Evolutionary conservation across 2,329 filamentous ascomycete genomes (phyloP).

Genomic region (Coniochaeta hoffmannii): DNA sequence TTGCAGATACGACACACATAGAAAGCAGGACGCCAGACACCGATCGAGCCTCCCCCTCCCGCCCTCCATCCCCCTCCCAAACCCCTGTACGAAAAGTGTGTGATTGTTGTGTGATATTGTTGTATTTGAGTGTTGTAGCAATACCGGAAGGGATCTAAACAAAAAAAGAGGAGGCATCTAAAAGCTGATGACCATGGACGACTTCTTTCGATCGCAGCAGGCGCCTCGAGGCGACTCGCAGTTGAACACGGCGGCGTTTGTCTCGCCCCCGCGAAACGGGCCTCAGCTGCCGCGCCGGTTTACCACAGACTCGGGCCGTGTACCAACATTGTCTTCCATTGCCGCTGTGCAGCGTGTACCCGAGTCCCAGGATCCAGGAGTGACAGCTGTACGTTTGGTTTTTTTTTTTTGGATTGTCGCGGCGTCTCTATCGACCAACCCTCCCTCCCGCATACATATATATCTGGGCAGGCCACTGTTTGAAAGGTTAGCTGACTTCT

Average conservation of each 20-base stretch:
- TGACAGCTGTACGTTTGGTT: slow-evolving; percentile 20
- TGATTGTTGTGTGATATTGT: slow-evolving; percentile 2
- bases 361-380: slow-evolving; percentile 43
- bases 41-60: background rate
- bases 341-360: slow-evolving; percentile 37
- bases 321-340: slow-evolving; percentile 66
- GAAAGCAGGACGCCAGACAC: background rate
- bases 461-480: background rate
- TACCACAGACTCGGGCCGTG: slow-evolving; percentile 81
- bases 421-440: no score
- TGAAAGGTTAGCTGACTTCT: slow-evolving; percentile 3
- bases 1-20: background rate
- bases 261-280: slow-evolving; percentile 63
- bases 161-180: slow-evolving; percentile 12
- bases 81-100: slow-evolving; percentile 3
- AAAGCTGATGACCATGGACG: slow-evolving; percentile 49
- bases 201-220: slow-evolving; percentile 70
- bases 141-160: slow-evolving; percentile 1
- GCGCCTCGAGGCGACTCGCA: slow-evolving; percentile 69
- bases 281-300: slow-evolving; percentile 72
- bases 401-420: no score
- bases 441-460: background rate
- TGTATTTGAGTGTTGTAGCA: slow-evolving; percentile 18
- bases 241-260: slow-evolving; percentile 61
- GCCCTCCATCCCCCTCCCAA: background rate